Base-by-base conservation (phyloP, 2,329 filamentous ascomycete genomes). In the Lachnellula hyalina region DNA sequence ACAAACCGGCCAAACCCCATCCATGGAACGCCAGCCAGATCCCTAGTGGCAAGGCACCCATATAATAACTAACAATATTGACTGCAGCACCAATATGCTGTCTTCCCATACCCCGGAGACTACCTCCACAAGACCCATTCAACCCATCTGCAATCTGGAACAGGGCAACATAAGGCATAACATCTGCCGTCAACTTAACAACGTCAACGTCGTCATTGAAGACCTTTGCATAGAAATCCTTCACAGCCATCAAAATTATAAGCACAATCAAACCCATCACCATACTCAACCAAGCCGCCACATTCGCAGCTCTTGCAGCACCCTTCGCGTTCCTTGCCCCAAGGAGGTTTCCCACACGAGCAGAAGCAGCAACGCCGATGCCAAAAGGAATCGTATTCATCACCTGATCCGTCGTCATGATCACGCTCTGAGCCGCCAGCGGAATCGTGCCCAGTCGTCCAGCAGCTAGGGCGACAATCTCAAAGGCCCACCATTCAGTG, bases 401-500 rank as follows among this genome's bases (percentile, higher is more conserved):
- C 54, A 92, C 82, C 67, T 93, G 89, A 68, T 95, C 90, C 0
- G 87, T 84, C 0, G 90, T 95, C 90, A 95, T 95, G 68, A 96
- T 91, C 21, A 95, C 89, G 47, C 84, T 88, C 70, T 96, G 90
- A 0, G 90, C 88, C 1, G 90, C 90, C 0, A 96, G 77, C 0
- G 89, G 80, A 35, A 91, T 81, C 0, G 88, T 92, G 3, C 91
- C 91, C 0, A 96, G 79, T 36, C 85, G 81, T 1, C 90, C 90
- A 5, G 90, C 90, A 2, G 87, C 89, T 0, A 95, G 79, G 1
- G 90, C 89, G 1, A 95, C 89, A 61, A 95, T 93, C 71, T 95
- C 90, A 64, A 96, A 96, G 0, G 90, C 91, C 90, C 90, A 95
- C 90, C 90, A 96, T 71, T 96, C 91, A 0, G 90, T 94, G 3